phyloP scores from a whole-genome alignment of 345 rosid species.

The Rhodamnia rubescens region DNA sequence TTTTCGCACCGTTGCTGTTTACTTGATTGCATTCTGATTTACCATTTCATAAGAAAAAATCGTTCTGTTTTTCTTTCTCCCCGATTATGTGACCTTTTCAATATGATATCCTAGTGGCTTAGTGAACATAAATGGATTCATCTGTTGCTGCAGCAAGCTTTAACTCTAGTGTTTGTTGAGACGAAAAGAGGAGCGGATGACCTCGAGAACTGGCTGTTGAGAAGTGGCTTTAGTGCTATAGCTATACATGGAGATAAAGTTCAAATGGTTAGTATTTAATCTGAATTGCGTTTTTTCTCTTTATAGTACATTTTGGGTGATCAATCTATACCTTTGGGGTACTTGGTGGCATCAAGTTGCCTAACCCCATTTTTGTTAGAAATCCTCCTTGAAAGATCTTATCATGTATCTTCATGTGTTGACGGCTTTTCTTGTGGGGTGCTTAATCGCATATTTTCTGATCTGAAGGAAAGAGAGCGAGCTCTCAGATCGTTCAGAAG shows the following conservation, averaged over 20 bases:
- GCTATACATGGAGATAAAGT: slow-evolving; percentile 51
- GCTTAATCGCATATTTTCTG: neutral
- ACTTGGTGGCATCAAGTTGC: neutral
- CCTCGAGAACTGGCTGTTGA: slow-evolving; percentile 25
- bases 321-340: neutral
- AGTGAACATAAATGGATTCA: neutral
- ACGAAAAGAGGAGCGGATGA: slow-evolving; percentile 51
- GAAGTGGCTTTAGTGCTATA: slow-evolving; percentile 26
- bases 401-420: neutral
- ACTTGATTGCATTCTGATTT: neutral
- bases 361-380: neutral
- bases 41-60: neutral
- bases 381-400: neutral
- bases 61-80: neutral
- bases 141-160: slow-evolving; percentile 18
- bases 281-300: neutral
- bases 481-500: slow-evolving; percentile 36
- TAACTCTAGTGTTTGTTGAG: slow-evolving; percentile 47
- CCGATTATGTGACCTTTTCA: neutral
- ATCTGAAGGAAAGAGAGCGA: slow-evolving; percentile 35
- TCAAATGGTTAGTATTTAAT: slow-evolving; percentile 20
- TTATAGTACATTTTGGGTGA: neutral
- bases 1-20: neutral
- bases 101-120: neutral
- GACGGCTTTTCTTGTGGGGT: neutral